Percentiles rank a stretch among this genome's conserved stretches.
These are phyloP conservation scores for Phialophora macrospora DNA, from an alignment of 2,329 filamentous ascomycete genomes.

Conservation along the genomic window DNA sequence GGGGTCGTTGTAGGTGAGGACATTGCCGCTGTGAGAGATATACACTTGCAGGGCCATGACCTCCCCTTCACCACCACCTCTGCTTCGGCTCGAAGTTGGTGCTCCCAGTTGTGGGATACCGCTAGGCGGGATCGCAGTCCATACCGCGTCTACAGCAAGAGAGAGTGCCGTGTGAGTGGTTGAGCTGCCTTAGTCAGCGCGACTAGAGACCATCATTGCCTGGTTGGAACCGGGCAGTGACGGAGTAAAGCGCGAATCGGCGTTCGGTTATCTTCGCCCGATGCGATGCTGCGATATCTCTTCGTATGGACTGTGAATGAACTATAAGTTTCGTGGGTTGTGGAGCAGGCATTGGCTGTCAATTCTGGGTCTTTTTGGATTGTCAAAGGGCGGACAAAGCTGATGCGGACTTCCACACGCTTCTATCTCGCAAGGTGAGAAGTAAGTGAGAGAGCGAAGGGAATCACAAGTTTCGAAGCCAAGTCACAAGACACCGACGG, in stretches of 20 bases:
- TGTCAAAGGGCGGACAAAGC: neutral
- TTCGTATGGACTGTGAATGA: neutral
- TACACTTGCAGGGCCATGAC: constrained; percentile 85
- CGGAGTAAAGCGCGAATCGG: neutral
- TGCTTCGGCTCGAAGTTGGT: constrained; percentile 9
- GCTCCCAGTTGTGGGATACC: constrained; percentile 5
- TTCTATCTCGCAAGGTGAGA: neutral
- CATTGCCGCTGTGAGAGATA: constrained; percentile 90
- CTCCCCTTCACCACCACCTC: constrained; percentile 26
- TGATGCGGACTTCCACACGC: neutral
- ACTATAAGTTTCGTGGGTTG: neutral
- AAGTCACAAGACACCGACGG: constrained; percentile 17
- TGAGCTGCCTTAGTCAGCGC: constrained; percentile 18
- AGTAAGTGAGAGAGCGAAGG: neutral
- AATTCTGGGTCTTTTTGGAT: neutral
- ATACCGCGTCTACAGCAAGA: constrained; percentile 1
- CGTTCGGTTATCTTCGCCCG: constrained; percentile 2
- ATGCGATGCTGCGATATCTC: neutral
- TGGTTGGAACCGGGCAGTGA: neutral
- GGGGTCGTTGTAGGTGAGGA: constrained; percentile 55
- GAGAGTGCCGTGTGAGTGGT: constrained; percentile 15
- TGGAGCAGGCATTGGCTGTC: neutral
- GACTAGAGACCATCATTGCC: neutral
- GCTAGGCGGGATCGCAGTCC: constrained; percentile 9
- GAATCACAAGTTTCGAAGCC: neutral